Evolutionary conservation across 129 eudicot genomes (phyloP).

Genomic region (Chrysanthemum seticuspe): DNA sequence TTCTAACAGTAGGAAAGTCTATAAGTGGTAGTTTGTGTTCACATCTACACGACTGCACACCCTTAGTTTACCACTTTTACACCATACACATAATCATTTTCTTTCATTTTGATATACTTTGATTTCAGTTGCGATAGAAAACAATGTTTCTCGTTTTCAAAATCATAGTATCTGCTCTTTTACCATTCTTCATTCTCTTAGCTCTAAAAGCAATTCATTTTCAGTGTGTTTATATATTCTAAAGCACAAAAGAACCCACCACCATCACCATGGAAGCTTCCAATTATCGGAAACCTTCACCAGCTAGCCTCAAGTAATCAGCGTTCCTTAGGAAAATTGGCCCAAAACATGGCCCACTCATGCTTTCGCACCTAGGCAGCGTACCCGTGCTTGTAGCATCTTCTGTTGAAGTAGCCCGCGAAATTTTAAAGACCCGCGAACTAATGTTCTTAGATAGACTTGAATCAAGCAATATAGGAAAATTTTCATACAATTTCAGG

Average conservation of each 20-base stretch:
- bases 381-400: conserved; percentile 7
- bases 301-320: conserved; percentile 7
- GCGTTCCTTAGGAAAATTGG: not conserved
- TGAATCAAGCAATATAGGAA: not conserved
- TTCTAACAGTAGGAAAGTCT: too few species aligned
- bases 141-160: not conserved
- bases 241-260: not conserved
- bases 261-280: conserved; percentile 12
- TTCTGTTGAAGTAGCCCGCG: not conserved
- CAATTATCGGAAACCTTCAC: conserved; percentile 6
- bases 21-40: too few species aligned
- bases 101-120: not conserved
- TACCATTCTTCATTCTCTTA: not conserved
- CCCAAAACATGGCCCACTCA: conserved; percentile 1
- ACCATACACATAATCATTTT: not conserved
- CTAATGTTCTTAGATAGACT: conserved; percentile 6
- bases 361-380: conserved; percentile 6
- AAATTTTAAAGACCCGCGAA: not conserved
- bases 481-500: not conserved
- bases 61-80: not conserved
- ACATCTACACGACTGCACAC: not conserved
- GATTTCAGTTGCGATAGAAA: not conserved
- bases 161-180: not conserved
- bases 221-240: not conserved
- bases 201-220: not conserved